Evolutionary conservation across 2,329 filamentous ascomycete genomes (phyloP).

Genomic region (Ophiostoma triangulosporum): DNA sequence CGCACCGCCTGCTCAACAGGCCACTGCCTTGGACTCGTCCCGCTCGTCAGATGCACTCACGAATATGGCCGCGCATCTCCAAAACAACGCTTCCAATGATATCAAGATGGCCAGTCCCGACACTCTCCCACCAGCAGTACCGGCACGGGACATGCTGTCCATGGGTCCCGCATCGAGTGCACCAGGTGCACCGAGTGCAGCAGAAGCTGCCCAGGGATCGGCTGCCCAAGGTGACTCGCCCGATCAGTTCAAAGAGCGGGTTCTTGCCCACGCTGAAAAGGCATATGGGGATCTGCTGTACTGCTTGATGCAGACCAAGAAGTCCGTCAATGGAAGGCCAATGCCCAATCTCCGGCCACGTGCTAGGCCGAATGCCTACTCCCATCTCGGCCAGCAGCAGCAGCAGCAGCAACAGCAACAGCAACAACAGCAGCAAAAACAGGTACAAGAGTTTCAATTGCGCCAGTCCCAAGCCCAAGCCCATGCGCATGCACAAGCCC

Average conservation of each 20-base stretch:
- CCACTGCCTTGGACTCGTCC: not conserved
- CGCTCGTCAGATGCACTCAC: not conserved
- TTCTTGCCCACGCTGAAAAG: constrained; percentile 55
- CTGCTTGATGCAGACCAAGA: constrained; percentile 48
- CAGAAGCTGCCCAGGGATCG: not conserved
- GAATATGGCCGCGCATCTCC: not conserved
- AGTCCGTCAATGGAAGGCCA: constrained; percentile 27
- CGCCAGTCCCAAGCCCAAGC: not conserved
- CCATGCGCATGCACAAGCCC: not conserved
- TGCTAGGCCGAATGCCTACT: constrained; percentile 40
- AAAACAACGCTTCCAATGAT: constrained; percentile 1
- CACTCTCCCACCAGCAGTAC: constrained; percentile 16
- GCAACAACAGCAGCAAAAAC: constrained; percentile 3
- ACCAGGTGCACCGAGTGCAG: not conserved
- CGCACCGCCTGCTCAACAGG: constrained; percentile 1
- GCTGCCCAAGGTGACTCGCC: constrained; percentile 14
- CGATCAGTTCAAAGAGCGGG: constrained; percentile 50
- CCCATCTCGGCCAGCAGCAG: constrained; percentile 33
- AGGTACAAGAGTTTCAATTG: not conserved
- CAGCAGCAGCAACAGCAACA: constrained; percentile 10
- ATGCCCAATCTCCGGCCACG: constrained; percentile 25
- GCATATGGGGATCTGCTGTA: constrained; percentile 59
- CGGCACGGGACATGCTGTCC: constrained; percentile 16
- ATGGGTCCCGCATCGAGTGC: constrained; percentile 1
- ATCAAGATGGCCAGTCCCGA: constrained; percentile 18